Percentiles rank a stretch among this genome's conserved stretches.
Evolutionary conservation across 306 rosid species (phyloP).

Genomic region (Crotalaria pallida): DNA sequence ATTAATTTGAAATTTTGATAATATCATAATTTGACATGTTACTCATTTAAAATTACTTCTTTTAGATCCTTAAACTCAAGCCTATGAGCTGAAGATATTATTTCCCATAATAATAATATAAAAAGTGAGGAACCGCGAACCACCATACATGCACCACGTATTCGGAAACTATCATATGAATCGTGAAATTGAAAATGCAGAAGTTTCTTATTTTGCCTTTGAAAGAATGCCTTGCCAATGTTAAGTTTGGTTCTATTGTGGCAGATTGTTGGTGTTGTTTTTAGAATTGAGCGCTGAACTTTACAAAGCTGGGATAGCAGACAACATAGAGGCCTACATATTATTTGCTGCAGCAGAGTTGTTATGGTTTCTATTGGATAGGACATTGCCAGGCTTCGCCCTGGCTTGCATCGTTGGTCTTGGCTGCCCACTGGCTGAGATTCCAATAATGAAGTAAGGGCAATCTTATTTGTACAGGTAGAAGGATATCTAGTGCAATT

Average conservation of each 20-base stretch:
- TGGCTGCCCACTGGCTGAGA: constrained; percentile 37
- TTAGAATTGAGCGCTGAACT: constrained; percentile 79
- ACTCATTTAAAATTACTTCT: too few relatives aligned
- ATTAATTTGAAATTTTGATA: too few relatives aligned
- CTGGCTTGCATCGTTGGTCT: constrained; percentile 68
- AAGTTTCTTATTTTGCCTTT: not conserved
- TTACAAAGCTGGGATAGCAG: constrained; percentile 73
- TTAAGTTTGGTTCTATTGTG: not conserved
- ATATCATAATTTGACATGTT: too few relatives aligned
- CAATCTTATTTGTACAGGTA: too few relatives aligned
- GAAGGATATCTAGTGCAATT: too few relatives aligned
- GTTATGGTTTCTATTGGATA: constrained; percentile 59
- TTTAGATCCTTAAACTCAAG: too few relatives aligned
- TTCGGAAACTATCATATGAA: too few relatives aligned
- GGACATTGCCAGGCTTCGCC: constrained; percentile 68
- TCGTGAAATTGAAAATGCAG: not conserved
- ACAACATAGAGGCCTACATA: constrained; percentile 61
- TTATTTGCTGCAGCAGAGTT: constrained; percentile 75
- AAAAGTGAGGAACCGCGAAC: too few relatives aligned
- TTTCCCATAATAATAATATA: too few relatives aligned
- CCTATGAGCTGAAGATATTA: too few relatives aligned
- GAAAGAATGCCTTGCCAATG: not conserved
- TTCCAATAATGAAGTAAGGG: constrained; percentile 43
- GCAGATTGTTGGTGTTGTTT: constrained; percentile 61
- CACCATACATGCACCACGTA: too few relatives aligned